Base-by-base conservation (phyloP, 257 asterid species). In the Misopates orontium region DNA sequence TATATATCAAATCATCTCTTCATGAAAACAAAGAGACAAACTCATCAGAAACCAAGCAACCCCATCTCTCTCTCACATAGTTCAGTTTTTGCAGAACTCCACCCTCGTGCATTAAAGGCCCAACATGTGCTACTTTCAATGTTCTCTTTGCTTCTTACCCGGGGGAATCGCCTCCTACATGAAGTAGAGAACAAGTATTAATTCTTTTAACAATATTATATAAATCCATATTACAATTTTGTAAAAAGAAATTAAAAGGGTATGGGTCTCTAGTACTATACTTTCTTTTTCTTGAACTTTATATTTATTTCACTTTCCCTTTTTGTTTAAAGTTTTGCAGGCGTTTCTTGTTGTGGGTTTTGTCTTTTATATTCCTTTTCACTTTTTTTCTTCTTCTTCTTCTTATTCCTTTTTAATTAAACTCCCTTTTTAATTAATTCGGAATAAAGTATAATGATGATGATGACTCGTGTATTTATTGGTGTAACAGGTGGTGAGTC, bases 301-400 rank as follows among this genome's bases (percentile, higher is more conserved):
- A 59, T 64, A 79, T 79, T 86, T 71, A 83, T 67, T 85, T 71
- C 77, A 18, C 45, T 82, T 85, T 78, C 92, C 74, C 4, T 80
- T 84, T 75, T 81, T 19, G 82, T 79, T 80, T 48, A 4, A 16
- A 3, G 51, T 71, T 77, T 79, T 75, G 85, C 95, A 88, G 95
- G 98, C 78, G 91, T 77, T 85, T 91, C 89, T 67, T 88, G 88
- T 84, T 84, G 81, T 70, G 76, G 82, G 78, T 80, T 84, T 77
- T 76, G 61, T 74, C 80, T 75, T 73, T 78, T 79, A 76, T 52
- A 10, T 71, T 55, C 56, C 28, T 28, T 9, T 22, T 55, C 10
- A 40, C 21, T 5, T 20, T 63, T 18, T n/a, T 22, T 62, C 31
- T 25, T 12, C 16, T 15, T 28, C 14, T 36, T n/a, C n/a, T n/a